phyloP scores from a whole-genome alignment of 2,329 filamentous ascomycete genomes.

The Calonectria hawksworthii region DNA sequence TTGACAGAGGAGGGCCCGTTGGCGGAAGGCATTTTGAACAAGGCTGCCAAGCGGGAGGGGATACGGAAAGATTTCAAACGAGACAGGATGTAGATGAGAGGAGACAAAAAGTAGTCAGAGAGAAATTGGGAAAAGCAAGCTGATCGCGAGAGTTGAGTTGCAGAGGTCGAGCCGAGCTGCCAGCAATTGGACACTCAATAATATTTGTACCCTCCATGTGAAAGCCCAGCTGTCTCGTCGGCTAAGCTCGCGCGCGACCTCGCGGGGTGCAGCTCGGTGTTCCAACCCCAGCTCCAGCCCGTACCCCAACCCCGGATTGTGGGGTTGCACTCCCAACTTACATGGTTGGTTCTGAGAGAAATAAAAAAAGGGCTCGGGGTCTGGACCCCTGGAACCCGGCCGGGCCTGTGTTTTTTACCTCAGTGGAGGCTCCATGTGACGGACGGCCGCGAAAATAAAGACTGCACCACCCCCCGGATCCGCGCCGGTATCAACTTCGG shows the following conservation, averaged over 20 bases:
- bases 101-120: background rate
- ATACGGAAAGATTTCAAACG: slow-evolving; percentile 40
- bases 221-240: slow-evolving; percentile 20
- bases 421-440: slow-evolving; percentile 26
- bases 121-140: background rate
- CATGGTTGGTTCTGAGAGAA: background rate
- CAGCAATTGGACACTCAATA: slow-evolving; percentile 25
- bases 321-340: slow-evolving; percentile 12
- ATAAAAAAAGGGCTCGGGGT: background rate
- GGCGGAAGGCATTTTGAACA: slow-evolving; percentile 50
- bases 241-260: slow-evolving; percentile 21
- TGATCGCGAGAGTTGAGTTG: slow-evolving; percentile 3
- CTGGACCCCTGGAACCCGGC: background rate
- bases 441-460: background rate
- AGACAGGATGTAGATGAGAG: slow-evolving; percentile 26
- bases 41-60: slow-evolving; percentile 25
- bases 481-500: slow-evolving; percentile 3
- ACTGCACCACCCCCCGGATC: background rate
- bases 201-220: slow-evolving; percentile 29
- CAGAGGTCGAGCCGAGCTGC: background rate
- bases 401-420: slow-evolving; percentile 28
- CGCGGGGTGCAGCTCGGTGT: slow-evolving; percentile 25
- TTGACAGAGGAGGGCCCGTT: slow-evolving; percentile 42
- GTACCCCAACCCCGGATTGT: slow-evolving; percentile 29
- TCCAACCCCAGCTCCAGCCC: slow-evolving; percentile 2